These are phyloP conservation scores for Phytophthora uliginosa DNA, from an alignment of 352 stramenopile genomes.

Conservation along the genomic window DNA sequence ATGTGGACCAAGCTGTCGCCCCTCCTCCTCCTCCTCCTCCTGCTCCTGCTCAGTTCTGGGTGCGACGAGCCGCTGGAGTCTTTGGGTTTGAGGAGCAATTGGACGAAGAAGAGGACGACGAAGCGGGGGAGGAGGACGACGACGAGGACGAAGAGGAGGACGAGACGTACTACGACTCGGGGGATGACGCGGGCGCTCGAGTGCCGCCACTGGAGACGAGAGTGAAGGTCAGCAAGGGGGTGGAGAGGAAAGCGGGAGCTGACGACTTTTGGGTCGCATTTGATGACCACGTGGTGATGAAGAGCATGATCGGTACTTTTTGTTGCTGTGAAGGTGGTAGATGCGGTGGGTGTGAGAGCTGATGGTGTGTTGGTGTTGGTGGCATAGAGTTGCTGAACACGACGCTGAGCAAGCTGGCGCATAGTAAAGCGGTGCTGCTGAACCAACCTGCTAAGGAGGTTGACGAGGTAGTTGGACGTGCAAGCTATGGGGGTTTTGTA, in stretches of 20 bases:
- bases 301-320: slow-evolving; percentile 77
- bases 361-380: slow-evolving; percentile 2
- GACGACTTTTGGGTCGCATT: slow-evolving; percentile 82
- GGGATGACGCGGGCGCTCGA: slow-evolving; percentile 55
- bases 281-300: slow-evolving; percentile 67
- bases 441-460: slow-evolving; percentile 56
- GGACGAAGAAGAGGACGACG: slow-evolving; percentile 50
- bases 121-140: slow-evolving; percentile 57
- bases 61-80: not conserved
- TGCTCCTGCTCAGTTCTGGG: not conserved
- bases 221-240: not conserved
- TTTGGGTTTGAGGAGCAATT: slow-evolving; percentile 20
- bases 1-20: not conserved
- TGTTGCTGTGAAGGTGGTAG: not conserved
- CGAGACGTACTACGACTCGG: slow-evolving; percentile 69
- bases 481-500: not conserved
- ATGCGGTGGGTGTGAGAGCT: slow-evolving; percentile 22
- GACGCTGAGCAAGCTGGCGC: slow-evolving; percentile 68
- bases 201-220: slow-evolving; percentile 51
- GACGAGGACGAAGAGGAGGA: slow-evolving; percentile 63
- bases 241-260: slow-evolving; percentile 6
- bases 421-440: slow-evolving; percentile 62
- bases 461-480: slow-evolving; percentile 38
- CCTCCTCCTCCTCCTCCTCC: not conserved
- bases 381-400: slow-evolving; percentile 84